Conservation (phyloP, 73 alveolate species). For the Stentor roeselii region DNA sequence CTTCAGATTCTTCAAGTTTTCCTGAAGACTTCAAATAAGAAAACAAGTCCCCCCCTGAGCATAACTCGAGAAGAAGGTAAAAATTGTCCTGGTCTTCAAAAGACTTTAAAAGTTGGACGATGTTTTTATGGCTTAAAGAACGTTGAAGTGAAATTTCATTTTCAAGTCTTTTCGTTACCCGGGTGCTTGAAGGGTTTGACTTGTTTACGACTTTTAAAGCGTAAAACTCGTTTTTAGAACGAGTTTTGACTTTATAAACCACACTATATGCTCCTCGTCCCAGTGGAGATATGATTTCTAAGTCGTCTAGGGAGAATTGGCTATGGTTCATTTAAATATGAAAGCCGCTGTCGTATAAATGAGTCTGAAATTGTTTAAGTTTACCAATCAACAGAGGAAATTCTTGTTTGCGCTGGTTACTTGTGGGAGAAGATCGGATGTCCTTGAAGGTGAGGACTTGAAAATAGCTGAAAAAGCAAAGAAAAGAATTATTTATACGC, state of each 20-base stretch:
- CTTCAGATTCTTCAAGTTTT: slow-evolving; percentile 59
- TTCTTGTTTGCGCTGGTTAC: no score
- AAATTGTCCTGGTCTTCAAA: slow-evolving; percentile 67
- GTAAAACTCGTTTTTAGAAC: background rate
- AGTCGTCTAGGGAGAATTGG: no score
- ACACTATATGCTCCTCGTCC: slow-evolving; percentile 36
- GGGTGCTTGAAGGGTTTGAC: slow-evolving; percentile 47
- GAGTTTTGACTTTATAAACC: slow-evolving; percentile 25
- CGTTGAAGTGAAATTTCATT: slow-evolving; percentile 62
- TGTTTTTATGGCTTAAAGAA: slow-evolving; percentile 59
- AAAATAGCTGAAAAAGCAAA: no score
- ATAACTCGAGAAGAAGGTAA: slow-evolving; percentile 67
- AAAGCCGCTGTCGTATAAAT: no score
- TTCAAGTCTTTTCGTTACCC: slow-evolving; percentile 53
- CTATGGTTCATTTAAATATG: no score
- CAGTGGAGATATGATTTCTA: slow-evolving; percentile 30
- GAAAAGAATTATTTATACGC: no score
- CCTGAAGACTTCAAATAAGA: slow-evolving; percentile 56
- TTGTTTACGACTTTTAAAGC: slow-evolving; percentile 40
- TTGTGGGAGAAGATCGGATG: no score
- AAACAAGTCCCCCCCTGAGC: slow-evolving; percentile 65
- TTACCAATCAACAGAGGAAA: no score
- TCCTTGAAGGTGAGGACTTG: no score
- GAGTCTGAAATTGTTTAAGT: no score
- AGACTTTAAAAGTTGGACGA: slow-evolving; percentile 55